phyloP scores from a whole-genome alignment of 2,329 filamentous ascomycete genomes.

The Alternaria incomplexa region DNA sequence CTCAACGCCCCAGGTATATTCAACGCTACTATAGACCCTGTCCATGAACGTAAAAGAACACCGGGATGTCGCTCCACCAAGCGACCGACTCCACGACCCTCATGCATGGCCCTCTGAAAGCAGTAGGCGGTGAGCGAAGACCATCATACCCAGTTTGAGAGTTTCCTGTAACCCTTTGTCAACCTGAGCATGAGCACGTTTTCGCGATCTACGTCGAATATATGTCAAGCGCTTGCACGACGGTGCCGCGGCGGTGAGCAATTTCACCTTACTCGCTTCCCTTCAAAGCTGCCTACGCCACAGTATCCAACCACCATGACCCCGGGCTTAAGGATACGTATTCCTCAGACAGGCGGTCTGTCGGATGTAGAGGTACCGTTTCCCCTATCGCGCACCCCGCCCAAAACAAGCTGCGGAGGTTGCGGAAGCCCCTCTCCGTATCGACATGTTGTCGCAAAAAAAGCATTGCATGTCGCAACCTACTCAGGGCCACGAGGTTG shows the following conservation, averaged over 20 bases:
- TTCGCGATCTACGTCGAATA: slow-evolving; percentile 3
- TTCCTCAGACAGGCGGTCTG: slow-evolving; percentile 25
- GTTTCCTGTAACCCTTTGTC: background rate
- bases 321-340: slow-evolving; percentile 8
- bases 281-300: slow-evolving; percentile 4
- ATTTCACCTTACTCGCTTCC: slow-evolving; percentile 6
- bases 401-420: slow-evolving; percentile 27
- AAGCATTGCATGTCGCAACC: slow-evolving; percentile 13
- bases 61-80: slow-evolving; percentile 15
- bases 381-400: slow-evolving; percentile 21
- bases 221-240: slow-evolving; percentile 9
- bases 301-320: slow-evolving; percentile 12
- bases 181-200: slow-evolving; percentile 1
- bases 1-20: slow-evolving; percentile 20
- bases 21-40: slow-evolving; percentile 28
- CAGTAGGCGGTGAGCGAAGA: slow-evolving; percentile 18
- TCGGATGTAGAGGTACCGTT: slow-evolving; percentile 27
- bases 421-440: slow-evolving; percentile 26
- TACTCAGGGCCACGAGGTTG: slow-evolving; percentile 23
- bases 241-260: slow-evolving; percentile 23
- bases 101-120: slow-evolving; percentile 19
- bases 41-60: slow-evolving; percentile 3
- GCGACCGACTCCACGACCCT: slow-evolving; percentile 10
- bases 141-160: background rate
- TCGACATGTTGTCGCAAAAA: slow-evolving; percentile 12